phyloP scores from a whole-genome alignment of 108 stramenopile genomes.

The Nitzschia sp. region DNA sequence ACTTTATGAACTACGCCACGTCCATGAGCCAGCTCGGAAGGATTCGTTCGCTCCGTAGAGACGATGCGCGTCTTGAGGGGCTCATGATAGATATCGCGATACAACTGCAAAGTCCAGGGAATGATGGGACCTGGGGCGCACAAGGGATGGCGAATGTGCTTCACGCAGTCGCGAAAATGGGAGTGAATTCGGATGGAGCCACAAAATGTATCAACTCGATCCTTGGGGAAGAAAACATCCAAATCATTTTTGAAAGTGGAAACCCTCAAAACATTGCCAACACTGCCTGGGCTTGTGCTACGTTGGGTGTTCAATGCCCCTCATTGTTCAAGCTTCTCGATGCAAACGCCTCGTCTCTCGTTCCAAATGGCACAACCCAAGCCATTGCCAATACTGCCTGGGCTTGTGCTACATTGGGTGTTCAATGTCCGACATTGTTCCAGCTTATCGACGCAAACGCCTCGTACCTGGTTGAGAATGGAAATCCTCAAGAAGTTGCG shows the following conservation, averaged over 20 bases:
- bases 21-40: constrained; percentile 16
- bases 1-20: constrained; percentile 20
- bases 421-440: constrained; percentile 16
- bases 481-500: constrained; percentile 20
- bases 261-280: constrained; percentile 14
- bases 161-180: constrained; percentile 21
- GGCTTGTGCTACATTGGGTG: constrained; percentile 21
- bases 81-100: constrained; percentile 7
- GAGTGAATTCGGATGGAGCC: not conserved
- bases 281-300: not conserved
- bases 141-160: not conserved
- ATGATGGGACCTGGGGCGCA: not conserved
- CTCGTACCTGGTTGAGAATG: constrained; percentile 8
- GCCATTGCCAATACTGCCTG: constrained; percentile 7
- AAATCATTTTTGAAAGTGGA: not conserved
- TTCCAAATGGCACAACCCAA: not conserved
- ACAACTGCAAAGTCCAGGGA: not conserved
- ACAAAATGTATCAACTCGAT: not conserved
- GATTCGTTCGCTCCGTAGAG: constrained; percentile 6
- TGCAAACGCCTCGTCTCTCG: not conserved
- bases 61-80: constrained; percentile 4
- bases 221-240: not conserved
- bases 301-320: not conserved
- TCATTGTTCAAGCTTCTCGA: not conserved
- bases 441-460: constrained; percentile 4